Evolutionary conservation across 768 basidiomycete genomes (phyloP).

Genomic region (Termitomyces sp.): DNA sequence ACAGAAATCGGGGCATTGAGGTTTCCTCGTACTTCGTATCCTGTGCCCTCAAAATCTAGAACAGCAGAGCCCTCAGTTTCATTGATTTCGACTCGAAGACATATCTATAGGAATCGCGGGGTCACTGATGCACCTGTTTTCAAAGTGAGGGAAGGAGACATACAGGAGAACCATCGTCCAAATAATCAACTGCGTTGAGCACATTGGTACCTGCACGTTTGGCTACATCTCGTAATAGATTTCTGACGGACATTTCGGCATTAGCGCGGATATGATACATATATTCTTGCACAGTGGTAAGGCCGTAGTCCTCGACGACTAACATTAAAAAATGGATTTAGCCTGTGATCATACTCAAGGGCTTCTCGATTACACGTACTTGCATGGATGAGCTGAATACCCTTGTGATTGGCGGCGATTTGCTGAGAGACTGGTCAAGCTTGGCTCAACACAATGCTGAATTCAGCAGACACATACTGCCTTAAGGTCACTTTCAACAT

Average conservation of each 20-base stretch:
- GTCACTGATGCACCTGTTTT: background rate
- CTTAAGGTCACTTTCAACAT: slow-evolving; percentile 89
- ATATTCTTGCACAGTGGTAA: slow-evolving; percentile 86
- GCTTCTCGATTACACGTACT: slow-evolving; percentile 36
- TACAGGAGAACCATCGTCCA: slow-evolving; percentile 86
- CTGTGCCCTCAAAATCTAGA: slow-evolving; percentile 82
- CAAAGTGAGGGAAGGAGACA: slow-evolving; percentile 12
- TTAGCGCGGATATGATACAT: slow-evolving; percentile 89
- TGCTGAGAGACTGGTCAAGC: slow-evolving; percentile 42
- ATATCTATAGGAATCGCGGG: slow-evolving; percentile 41
- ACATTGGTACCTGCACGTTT: slow-evolving; percentile 59
- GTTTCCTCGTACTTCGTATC: slow-evolving; percentile 79
- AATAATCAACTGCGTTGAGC: slow-evolving; percentile 72
- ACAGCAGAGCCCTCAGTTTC: slow-evolving; percentile 67
- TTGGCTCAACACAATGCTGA: background rate
- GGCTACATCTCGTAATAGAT: slow-evolving; percentile 70
- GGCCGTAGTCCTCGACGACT: slow-evolving; percentile 85
- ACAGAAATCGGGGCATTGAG: slow-evolving; percentile 83
- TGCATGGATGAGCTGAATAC: slow-evolving; percentile 76
- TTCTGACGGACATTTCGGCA: slow-evolving; percentile 82
- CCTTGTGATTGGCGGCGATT: slow-evolving; percentile 93
- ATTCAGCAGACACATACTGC: slow-evolving; percentile 47
- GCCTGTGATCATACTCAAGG: background rate
- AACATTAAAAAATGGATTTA: slow-evolving; percentile 6
- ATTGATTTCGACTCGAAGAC: slow-evolving; percentile 73